Conservation (phyloP, 176 grass and related monocot species). For the Oryza longistaminata region DNA sequence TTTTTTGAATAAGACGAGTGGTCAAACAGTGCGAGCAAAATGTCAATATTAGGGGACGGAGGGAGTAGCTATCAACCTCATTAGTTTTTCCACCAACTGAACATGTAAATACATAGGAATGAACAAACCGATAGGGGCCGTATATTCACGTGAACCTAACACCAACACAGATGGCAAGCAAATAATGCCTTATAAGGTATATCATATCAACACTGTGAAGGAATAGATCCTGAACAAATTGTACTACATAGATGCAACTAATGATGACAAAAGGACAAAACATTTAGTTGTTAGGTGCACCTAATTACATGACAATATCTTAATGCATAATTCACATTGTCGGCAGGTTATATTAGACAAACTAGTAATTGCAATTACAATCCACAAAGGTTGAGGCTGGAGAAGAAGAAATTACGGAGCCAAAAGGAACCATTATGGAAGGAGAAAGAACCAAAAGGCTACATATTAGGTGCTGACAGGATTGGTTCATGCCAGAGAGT, state of each 20-base stretch:
- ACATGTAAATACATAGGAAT: conserved; percentile 12
- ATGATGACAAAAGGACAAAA: conserved; percentile 30
- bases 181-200: not conserved
- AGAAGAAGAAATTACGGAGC: not conserved
- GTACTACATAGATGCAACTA: conserved; percentile 31
- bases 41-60: too few relatives aligned
- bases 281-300: conserved; percentile 38
- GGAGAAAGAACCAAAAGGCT: conserved; percentile 11
- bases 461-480: not conserved
- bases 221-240: conserved; percentile 8
- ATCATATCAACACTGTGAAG: conserved; percentile 29
- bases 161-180: conserved; percentile 12
- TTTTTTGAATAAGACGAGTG: too few relatives aligned
- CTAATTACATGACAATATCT: conserved; percentile 10
- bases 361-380: conserved; percentile 1
- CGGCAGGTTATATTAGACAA: conserved; percentile 18
- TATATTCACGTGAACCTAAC: not conserved
- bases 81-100: not conserved
- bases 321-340: not conserved
- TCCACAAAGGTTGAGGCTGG: not conserved
- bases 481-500: conserved; percentile 24
- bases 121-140: not conserved
- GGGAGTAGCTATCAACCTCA: not conserved
- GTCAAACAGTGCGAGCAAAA: too few relatives aligned
- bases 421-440: not conserved